Base-by-base conservation (phyloP, 192 early-diverging fungal genomes). In the Pilaira anomala region DNA sequence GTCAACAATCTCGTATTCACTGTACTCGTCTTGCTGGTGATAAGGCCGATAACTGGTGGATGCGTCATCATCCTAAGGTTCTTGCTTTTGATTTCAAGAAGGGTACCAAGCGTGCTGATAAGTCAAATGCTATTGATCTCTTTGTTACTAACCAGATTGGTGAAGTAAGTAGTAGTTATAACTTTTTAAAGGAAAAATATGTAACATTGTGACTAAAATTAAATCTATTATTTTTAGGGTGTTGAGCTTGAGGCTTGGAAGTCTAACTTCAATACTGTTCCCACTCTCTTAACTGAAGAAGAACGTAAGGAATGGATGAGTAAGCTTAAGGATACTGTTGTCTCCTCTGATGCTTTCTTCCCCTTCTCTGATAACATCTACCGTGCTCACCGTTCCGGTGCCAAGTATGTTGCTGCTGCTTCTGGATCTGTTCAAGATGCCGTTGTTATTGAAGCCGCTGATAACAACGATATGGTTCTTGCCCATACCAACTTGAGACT, bases 1-100 rank as follows among this genome's bases (percentile, higher is more conserved):
- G 97, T 46, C 97, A 98, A 83, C 95, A 99, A 82, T 94, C 92
- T 42, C 91, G 97, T 64, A 97, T 99, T 48, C 97, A 98, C 83
- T 98, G 94, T 84, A 97, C 95, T 7, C 89, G 96, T 54, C 85
- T 98, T 56, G 96, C 96, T n/a, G 95, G 94, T 68, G 96, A 98
- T 65, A 98, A 98, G 87, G 95, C 94, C 36, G 95, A 98, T 72
- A 96, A 95, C 87, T 96, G 93, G 93, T 98, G 95, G 94, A 72
- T 91, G 78, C 89, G 97, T 57, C 95, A 98, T 75, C 95, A 98
- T 80, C 94, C 95, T 67, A 89, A 88, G 72, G 93, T 98, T 30
- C 81, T 98, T 42, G 88, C 65, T 51, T 87, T 98, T 75, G 71
- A 87, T 56, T 98, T 98, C 76, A 91, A 93, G 72, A 81, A 85